These are phyloP conservation scores for Inonotus hispidus DNA, from an alignment of 1,284 basidiomycete species.

Conservation along the genomic window DNA sequence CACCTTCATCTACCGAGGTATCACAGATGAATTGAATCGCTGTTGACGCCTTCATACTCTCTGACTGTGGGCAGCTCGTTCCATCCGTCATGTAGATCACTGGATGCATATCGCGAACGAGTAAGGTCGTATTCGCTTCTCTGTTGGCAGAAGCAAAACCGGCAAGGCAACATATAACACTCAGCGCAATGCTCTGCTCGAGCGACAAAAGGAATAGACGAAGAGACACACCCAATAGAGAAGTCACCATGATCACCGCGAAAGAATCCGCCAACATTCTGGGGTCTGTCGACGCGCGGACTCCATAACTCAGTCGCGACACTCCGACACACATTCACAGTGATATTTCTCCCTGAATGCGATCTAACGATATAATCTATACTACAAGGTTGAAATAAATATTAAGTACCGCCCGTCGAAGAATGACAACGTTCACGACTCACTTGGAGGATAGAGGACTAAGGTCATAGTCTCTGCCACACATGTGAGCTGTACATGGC, in stretches of 20 bases:
- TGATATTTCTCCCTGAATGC: slow-evolving; percentile 40
- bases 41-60: slow-evolving; percentile 48
- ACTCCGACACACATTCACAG: slow-evolving; percentile 58
- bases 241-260: slow-evolving; percentile 61
- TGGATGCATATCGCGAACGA: slow-evolving; percentile 41
- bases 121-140: slow-evolving; percentile 54
- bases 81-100: slow-evolving; percentile 52
- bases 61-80: slow-evolving; percentile 47
- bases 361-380: slow-evolving; percentile 56
- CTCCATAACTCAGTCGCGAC: slow-evolving; percentile 55
- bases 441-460: slow-evolving; percentile 52
- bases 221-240: slow-evolving; percentile 57
- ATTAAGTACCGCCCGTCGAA: neutral
- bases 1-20: slow-evolving; percentile 44
- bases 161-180: neutral
- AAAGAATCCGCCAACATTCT: slow-evolving; percentile 57
- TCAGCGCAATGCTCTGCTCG: too few relatives aligned
- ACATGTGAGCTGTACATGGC: slow-evolving; percentile 36
- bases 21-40: slow-evolving; percentile 70
- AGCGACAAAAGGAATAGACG: neutral
- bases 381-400: slow-evolving; percentile 31
- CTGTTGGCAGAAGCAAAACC: slow-evolving; percentile 30
- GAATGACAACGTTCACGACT: slow-evolving; percentile 2
- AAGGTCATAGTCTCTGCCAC: slow-evolving; percentile 56
- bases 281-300: slow-evolving; percentile 44